These are phyloP conservation scores for Monosporozyma yasuniensis DNA, from an alignment of 805 yeast genomes.

Conservation along the genomic window DNA sequence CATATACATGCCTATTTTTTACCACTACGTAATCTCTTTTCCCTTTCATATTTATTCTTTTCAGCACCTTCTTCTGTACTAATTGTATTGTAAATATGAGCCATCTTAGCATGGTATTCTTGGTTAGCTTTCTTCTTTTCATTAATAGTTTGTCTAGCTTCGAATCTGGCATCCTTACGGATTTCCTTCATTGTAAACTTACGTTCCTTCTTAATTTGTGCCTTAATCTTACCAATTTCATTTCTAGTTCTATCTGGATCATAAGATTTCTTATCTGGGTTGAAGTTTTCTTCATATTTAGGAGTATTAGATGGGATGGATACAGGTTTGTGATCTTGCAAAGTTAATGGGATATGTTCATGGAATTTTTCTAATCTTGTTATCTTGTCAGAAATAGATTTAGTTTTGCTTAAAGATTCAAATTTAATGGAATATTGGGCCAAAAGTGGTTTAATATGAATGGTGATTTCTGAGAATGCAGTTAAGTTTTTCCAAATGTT, in stretches of 20 bases:
- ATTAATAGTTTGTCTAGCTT: constrained; percentile 73
- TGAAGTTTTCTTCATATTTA: constrained; percentile 89
- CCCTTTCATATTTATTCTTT: constrained; percentile 85
- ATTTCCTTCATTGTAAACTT: constrained; percentile 83
- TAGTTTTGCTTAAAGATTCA: constrained; percentile 29
- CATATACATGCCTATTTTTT: constrained; percentile 22
- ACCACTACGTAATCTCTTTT: constrained; percentile 55
- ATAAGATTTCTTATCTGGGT: constrained; percentile 88
- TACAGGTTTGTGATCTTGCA: constrained; percentile 77
- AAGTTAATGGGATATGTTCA: constrained; percentile 58
- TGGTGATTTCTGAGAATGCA: constrained; percentile 51
- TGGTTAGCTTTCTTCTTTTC: constrained; percentile 68
- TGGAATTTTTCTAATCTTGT: constrained; percentile 42
- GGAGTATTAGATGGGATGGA: constrained; percentile 84
- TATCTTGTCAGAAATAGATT: constrained; percentile 36
- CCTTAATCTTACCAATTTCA: constrained; percentile 73
- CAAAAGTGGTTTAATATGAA: constrained; percentile 39
- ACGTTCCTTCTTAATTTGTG: constrained; percentile 83
- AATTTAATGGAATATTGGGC: constrained; percentile 33
- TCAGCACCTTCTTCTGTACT: constrained; percentile 93
- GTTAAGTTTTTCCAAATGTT: constrained; percentile 52
- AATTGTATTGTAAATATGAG: constrained; percentile 74
- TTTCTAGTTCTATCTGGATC: constrained; percentile 75
- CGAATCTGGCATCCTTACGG: constrained; percentile 80
- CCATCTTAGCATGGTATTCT: constrained; percentile 85